Percentiles rank a stretch among this genome's conserved stretches.
phyloP scores from a whole-genome alignment of 441 rosid species.

The Kokia cookei region DNA sequence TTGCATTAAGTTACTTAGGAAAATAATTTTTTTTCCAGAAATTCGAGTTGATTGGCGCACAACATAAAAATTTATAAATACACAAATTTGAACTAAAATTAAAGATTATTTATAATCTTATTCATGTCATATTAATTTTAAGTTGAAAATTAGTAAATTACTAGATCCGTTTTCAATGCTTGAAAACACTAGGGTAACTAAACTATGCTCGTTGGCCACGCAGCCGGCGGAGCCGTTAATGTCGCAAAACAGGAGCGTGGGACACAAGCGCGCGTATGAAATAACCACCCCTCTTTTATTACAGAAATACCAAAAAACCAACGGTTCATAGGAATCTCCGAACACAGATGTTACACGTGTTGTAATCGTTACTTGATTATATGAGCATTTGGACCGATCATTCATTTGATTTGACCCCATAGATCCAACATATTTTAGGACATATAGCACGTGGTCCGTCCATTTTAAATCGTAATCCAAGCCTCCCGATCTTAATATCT shows the following conservation, averaged over 20 bases:
- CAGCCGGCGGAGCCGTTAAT: neutral
- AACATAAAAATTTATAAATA: no score
- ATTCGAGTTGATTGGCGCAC: no score
- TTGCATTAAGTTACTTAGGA: no score
- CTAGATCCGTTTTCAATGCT: no score
- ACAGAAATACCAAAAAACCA: neutral
- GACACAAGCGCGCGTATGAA: neutral
- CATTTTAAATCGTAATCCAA: neutral
- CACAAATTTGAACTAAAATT: no score
- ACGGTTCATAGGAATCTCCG: neutral
- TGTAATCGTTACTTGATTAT: neutral
- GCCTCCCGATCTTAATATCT: no score
- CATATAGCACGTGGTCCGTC: neutral
- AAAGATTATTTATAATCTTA: no score
- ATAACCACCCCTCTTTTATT: neutral
- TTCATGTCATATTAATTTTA: no score
- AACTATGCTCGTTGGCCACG: neutral
- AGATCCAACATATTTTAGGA: neutral
- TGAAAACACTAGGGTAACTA: no score
- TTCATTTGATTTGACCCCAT: neutral
- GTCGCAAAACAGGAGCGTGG: neutral
- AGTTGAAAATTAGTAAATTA: no score
- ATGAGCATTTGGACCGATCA: neutral
- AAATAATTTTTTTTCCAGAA: no score
- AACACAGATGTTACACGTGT: neutral